Percentiles rank a stretch among this genome's conserved stretches.
Conservation (phyloP, 441 rosid species). For the Aleurites moluccanus region DNA sequence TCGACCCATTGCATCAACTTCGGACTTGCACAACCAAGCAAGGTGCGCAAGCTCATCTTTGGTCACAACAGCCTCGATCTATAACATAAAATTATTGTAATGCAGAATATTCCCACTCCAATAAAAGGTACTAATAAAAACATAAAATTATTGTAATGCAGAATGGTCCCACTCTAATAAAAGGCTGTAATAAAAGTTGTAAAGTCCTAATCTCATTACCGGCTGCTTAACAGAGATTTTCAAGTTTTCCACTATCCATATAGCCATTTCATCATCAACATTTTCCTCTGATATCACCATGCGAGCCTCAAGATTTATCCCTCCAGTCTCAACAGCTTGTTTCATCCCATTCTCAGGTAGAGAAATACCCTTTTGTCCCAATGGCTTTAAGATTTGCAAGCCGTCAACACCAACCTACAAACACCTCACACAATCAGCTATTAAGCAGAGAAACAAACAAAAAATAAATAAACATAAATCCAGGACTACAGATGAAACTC, state of each 20-base stretch:
- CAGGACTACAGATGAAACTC: not conserved
- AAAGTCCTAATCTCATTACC: slow-evolving; percentile 44
- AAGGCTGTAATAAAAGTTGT: not conserved
- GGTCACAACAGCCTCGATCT: slow-evolving; percentile 91
- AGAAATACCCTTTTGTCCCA: slow-evolving; percentile 35
- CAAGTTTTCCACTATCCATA: slow-evolving; percentile 76
- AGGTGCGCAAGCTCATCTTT: slow-evolving; percentile 90
- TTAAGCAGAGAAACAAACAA: slow-evolving; percentile 15
- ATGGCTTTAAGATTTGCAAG: slow-evolving; percentile 82
- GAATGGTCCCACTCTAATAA: not conserved
- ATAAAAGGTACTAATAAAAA: slow-evolving; percentile 8
- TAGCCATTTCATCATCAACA: slow-evolving; percentile 48
- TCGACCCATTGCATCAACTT: slow-evolving; percentile 91
- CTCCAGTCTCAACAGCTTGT: slow-evolving; percentile 53
- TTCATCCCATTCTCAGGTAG: slow-evolving; percentile 54
- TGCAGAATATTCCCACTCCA: not conserved
- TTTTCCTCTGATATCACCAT: slow-evolving; percentile 57
- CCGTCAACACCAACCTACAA: slow-evolving; percentile 83
- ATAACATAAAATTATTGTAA: slow-evolving; percentile 20
- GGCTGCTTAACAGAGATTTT: slow-evolving; percentile 89
- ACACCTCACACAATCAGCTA: slow-evolving; percentile 14
- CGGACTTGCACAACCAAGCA: slow-evolving; percentile 75
- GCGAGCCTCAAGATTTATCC: slow-evolving; percentile 71
- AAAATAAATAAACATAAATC: not conserved
- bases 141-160: slow-evolving; percentile 14